phyloP scores from a whole-genome alignment of 179 eudicot genomes.

The Nepenthes alata region DNA sequence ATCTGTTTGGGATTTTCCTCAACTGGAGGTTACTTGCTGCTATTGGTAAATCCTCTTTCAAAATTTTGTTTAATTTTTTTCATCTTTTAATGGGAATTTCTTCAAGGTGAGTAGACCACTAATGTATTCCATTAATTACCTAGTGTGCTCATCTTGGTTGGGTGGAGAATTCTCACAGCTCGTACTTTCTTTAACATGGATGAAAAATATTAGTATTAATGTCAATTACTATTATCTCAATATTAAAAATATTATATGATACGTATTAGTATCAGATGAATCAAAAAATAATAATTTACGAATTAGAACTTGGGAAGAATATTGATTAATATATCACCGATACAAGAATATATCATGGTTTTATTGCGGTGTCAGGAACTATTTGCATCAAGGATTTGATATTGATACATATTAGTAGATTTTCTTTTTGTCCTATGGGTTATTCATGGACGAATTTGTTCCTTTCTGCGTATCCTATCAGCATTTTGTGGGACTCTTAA shows the following conservation, averaged over 20 bases:
- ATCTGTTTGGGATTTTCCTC: constrained; percentile 70
- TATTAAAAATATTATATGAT: no score
- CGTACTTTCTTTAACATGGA: neutral
- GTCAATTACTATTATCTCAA: no score
- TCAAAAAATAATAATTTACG: no score
- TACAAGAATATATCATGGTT: no score
- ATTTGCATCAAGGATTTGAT: no score
- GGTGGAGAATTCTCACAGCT: neutral
- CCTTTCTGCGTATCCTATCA: neutral
- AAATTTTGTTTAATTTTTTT: neutral
- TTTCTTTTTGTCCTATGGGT: no score
- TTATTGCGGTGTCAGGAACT: neutral
- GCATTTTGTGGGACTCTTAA: neutral
- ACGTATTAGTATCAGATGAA: no score
- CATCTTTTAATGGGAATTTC: neutral
- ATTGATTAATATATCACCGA: no score
- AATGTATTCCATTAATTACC: neutral
- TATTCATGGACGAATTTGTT: neutral
- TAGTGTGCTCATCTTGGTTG: neutral
- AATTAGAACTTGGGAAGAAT: no score
- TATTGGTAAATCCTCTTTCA: constrained; percentile 42
- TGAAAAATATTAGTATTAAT: no score
- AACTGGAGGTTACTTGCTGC: constrained; percentile 80
- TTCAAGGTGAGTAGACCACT: neutral
- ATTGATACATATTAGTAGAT: no score